Percentiles rank a stretch among this genome's conserved stretches.
Conservation (phyloP, 805 yeast genomes). For the Saturnispora bothae region DNA sequence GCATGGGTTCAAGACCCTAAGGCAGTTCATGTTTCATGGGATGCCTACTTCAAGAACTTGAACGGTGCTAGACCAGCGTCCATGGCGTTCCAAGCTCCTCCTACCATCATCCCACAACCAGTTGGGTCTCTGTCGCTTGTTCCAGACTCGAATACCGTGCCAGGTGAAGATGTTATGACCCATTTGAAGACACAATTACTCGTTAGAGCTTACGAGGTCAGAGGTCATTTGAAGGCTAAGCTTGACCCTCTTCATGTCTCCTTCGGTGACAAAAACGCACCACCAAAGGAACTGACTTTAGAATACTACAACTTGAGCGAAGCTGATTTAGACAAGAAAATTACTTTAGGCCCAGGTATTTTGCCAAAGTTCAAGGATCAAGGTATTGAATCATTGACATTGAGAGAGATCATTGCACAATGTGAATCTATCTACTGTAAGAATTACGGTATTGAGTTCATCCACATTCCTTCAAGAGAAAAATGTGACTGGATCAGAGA, state of each 20-base stretch:
- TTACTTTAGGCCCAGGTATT: constrained; percentile 95
- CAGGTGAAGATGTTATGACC: constrained; percentile 59
- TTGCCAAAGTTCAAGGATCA: constrained; percentile 76
- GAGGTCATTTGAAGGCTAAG: constrained; percentile 94
- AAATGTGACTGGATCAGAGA: constrained; percentile 99
- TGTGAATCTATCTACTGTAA: constrained; percentile 84
- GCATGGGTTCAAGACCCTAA: constrained; percentile 88
- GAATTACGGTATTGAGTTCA: constrained; percentile 86
- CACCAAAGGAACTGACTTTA: constrained; percentile 81
- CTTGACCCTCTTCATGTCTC: constrained; percentile 93
- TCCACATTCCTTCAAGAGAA: constrained; percentile 90
- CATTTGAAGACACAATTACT: constrained; percentile 93
- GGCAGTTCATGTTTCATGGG: constrained; percentile 94
- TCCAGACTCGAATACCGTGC: constrained; percentile 40
- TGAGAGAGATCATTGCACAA: constrained; percentile 65
- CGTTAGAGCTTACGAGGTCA: constrained; percentile 96
- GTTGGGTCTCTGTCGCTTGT: constrained; percentile 62
- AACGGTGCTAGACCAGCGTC: constrained; percentile 58
- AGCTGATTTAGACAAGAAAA: constrained; percentile 69
- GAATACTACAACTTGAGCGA: constrained; percentile 90
- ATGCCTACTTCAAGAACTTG: constrained; percentile 89
- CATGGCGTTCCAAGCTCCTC: constrained; percentile 82
- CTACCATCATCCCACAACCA: constrained; percentile 75
- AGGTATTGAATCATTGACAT: constrained; percentile 50
- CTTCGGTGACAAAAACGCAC: constrained; percentile 51